Base-by-base conservation (phyloP, 441 rosid species). In the Eruca vesicaria region DNA sequence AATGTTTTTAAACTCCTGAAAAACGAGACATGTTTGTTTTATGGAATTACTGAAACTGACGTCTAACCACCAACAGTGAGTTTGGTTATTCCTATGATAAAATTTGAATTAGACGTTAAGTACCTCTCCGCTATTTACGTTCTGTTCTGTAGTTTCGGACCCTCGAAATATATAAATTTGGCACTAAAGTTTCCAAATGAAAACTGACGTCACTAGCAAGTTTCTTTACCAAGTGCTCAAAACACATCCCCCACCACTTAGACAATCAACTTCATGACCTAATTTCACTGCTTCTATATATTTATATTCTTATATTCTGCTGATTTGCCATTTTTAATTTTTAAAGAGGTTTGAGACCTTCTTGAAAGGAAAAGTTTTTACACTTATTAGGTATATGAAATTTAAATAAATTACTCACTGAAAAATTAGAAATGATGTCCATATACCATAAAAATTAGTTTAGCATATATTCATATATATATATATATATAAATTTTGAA, bases 261-360 rank as follows among this genome's bases (percentile, higher is more conserved):
- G 81, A 72, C 81, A 23, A 68, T 78, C 81, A 72, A 63, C 68
- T 64, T 75, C 80, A 69, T 65, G 82, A 76, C 86, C 84, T 77
- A 85, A 82, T 72, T 82, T 77, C 73, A 81, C 86, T 82, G 59
- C 71, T 79, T 74, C 11, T 31, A 23, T 56, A 35, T 28, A 68
- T 12, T 62, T 19, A 26, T 72, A 61, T 72, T 72, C 74, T 11
- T 31, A 2, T 7, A 38, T 35, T 31, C 29, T 29, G 33, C 18
- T 55, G 66, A 63, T 68, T 68, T 33, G 63, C 35, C 66, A 8
- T 52, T 31, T 31, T 6, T 1, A 14, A 33, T 33, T 10, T 55
- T 36, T n/a, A n/a, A n/a, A n/a, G n/a, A n/a, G n/a, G n/a, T n/a
- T n/a, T n/a, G n/a, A n/a, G n/a, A n/a, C n/a, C n/a, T n/a, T n/a